Percentiles rank a stretch among this genome's conserved stretches.
These are phyloP conservation scores for Claviceps paspali DNA, from an alignment of 2,329 filamentous ascomycete species.

Conservation along the genomic window DNA sequence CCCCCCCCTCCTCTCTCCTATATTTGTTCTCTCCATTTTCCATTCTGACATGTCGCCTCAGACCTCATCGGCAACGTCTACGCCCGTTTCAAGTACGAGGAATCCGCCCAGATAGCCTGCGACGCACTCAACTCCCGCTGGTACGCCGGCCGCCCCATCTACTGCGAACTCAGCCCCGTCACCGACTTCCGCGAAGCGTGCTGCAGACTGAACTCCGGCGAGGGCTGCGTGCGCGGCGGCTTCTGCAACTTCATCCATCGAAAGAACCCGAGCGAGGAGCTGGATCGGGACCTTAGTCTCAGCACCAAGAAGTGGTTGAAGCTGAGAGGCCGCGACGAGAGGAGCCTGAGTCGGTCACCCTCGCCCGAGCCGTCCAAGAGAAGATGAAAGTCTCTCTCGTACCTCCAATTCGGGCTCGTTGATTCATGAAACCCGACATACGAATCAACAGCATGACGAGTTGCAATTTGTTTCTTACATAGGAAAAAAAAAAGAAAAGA, in stretches of 20 bases:
- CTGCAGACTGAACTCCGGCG: slow-evolving; percentile 83
- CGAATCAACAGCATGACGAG: too few relatives aligned
- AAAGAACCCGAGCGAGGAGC: slow-evolving; percentile 80
- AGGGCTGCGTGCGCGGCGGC: slow-evolving; percentile 87
- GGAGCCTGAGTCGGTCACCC: slow-evolving; percentile 68
- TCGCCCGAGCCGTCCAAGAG: slow-evolving; percentile 71
- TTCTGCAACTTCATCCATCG: slow-evolving; percentile 99
- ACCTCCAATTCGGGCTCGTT: neutral
- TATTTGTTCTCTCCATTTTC: neutral
- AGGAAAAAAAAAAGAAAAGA: too few relatives aligned
- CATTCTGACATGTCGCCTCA: slow-evolving; percentile 21
- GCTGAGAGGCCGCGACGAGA: slow-evolving; percentile 65
- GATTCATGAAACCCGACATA: too few relatives aligned
- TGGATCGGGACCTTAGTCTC: slow-evolving; percentile 76
- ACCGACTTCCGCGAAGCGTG: slow-evolving; percentile 98
- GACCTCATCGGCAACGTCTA: slow-evolving; percentile 98
- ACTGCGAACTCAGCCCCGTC: slow-evolving; percentile 92
- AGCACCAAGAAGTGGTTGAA: slow-evolving; percentile 95
- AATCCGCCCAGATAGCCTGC: slow-evolving; percentile 83
- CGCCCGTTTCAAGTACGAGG: slow-evolving; percentile 99
- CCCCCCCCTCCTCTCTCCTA: too few relatives aligned
- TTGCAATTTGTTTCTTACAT: too few relatives aligned
- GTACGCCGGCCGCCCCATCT: slow-evolving; percentile 95
- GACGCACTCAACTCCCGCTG: slow-evolving; percentile 87
- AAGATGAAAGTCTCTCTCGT: slow-evolving; percentile 21